Conservation (phyloP, 176 grass and related monocot species). For the Juncus effusus region DNA sequence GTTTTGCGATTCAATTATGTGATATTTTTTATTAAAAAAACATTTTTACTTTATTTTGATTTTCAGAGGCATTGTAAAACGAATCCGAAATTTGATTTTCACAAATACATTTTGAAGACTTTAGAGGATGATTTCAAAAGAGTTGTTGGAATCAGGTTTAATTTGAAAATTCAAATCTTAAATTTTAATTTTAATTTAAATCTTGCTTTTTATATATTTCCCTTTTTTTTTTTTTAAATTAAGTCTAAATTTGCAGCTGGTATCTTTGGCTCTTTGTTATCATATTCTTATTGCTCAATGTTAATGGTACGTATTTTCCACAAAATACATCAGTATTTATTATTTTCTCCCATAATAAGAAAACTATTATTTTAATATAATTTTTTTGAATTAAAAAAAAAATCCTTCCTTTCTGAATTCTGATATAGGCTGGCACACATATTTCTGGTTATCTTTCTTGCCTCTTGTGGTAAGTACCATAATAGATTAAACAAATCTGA, state of each 20-base stretch:
- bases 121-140: slow-evolving; percentile 85
- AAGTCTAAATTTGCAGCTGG: slow-evolving; percentile 55
- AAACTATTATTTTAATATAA: background rate
- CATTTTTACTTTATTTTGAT: slow-evolving; percentile 19
- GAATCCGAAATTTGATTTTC: slow-evolving; percentile 46
- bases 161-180: slow-evolving; percentile 28
- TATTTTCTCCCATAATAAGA: no score
- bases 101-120: slow-evolving; percentile 65
- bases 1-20: slow-evolving; percentile 3
- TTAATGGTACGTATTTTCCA: slow-evolving; percentile 52
- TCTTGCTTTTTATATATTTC: slow-evolving; percentile 19
- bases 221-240: background rate
- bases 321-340: background rate
- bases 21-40: slow-evolving; percentile 10
- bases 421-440: slow-evolving; percentile 94
- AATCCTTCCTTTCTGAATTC: slow-evolving; percentile 19
- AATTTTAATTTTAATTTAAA: slow-evolving; percentile 8
- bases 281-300: slow-evolving; percentile 75
- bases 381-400: slow-evolving; percentile 9
- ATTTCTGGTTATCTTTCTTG: slow-evolving; percentile 93
- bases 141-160: slow-evolving; percentile 80
- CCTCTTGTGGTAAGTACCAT: slow-evolving; percentile 81
- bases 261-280: slow-evolving; percentile 84
- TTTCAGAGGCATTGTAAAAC: slow-evolving; percentile 42
- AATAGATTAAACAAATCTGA: background rate